These are phyloP conservation scores for Globisporangium orthogonon DNA, from an alignment of 352 stramenopile genomes.

Conservation along the genomic window DNA sequence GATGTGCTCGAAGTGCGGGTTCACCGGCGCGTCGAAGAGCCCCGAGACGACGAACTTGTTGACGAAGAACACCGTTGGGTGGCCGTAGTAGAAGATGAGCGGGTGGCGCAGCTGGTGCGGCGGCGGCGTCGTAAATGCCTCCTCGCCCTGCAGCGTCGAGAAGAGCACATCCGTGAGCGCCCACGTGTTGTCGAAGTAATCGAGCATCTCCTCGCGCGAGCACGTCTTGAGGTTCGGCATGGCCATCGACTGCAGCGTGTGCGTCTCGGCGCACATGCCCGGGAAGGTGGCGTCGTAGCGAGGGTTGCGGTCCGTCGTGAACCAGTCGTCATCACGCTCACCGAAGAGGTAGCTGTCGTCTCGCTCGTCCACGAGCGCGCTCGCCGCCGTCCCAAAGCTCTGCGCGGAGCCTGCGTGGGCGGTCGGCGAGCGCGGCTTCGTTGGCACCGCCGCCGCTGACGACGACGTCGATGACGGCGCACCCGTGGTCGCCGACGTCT, in stretches of 20 bases:
- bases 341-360: constrained; percentile 58
- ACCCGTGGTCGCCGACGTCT: constrained; percentile 4
- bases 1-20: constrained; percentile 93
- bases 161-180: constrained; percentile 93
- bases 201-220: constrained; percentile 80
- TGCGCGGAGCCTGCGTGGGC: constrained; percentile 5
- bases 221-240: constrained; percentile 85
- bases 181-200: constrained; percentile 96
- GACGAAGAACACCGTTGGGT: constrained; percentile 94
- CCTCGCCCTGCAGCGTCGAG: constrained; percentile 85
- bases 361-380: constrained; percentile 24
- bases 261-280: constrained; percentile 31
- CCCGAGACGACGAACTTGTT: constrained; percentile 95
- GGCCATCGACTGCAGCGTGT: constrained; percentile 45
- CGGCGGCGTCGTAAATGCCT: constrained; percentile 88
- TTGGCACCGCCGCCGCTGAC: neutral
- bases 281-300: constrained; percentile 52
- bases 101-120: constrained; percentile 93
- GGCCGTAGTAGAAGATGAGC: constrained; percentile 98
- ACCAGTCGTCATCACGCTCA: constrained; percentile 62
- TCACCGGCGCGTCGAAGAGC: constrained; percentile 83
- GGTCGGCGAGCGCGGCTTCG: constrained; percentile 9
- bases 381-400: constrained; percentile 15
- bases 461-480: neutral
- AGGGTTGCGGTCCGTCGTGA: constrained; percentile 58